Percentiles rank a stretch among this genome's conserved stretches.
Evolutionary conservation across 2,329 filamentous ascomycete species (phyloP).

Genomic region (Cladophialophora exuberans): DNA sequence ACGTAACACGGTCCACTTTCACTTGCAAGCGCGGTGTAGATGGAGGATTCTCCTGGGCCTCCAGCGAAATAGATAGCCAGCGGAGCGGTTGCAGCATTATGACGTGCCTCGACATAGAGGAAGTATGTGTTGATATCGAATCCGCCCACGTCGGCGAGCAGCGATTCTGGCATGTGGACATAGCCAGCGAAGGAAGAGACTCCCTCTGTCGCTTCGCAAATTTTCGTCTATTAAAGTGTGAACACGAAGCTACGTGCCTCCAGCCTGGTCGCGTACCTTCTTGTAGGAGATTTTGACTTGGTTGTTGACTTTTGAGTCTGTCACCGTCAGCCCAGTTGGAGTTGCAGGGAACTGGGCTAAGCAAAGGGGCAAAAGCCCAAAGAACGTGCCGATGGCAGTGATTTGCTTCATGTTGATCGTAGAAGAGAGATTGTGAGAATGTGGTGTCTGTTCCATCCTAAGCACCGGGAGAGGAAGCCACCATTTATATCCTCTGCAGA

Average conservation of each 20-base stretch:
- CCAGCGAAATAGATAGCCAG: conserved; percentile 66
- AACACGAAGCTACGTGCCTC: neutral
- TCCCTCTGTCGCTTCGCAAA: conserved; percentile 61
- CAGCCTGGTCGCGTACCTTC: conserved; percentile 38
- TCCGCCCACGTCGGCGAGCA: conserved; percentile 43
- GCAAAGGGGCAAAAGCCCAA: neutral
- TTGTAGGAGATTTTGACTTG: conserved; percentile 49
- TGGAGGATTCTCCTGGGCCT: conserved; percentile 62
- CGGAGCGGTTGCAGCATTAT: conserved; percentile 57
- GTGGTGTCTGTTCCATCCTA: no score
- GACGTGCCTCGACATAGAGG: conserved; percentile 65
- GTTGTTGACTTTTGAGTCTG: conserved; percentile 16
- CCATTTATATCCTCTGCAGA: neutral
- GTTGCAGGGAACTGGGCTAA: conserved; percentile 22
- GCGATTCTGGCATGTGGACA: conserved; percentile 57
- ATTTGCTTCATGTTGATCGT: neutral
- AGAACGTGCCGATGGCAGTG: neutral
- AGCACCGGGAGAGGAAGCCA: no score
- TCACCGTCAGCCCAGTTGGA: conserved; percentile 15
- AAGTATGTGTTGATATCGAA: conserved; percentile 68
- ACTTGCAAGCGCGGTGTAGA: conserved; percentile 58
- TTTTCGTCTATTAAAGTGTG: conserved; percentile 40
- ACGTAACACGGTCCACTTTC: conserved; percentile 59
- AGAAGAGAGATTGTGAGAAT: no score
- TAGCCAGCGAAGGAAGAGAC: conserved; percentile 63